Conservation (phyloP, 2,329 filamentous ascomycete genomes). For the Arthroderma sp. region DNA sequence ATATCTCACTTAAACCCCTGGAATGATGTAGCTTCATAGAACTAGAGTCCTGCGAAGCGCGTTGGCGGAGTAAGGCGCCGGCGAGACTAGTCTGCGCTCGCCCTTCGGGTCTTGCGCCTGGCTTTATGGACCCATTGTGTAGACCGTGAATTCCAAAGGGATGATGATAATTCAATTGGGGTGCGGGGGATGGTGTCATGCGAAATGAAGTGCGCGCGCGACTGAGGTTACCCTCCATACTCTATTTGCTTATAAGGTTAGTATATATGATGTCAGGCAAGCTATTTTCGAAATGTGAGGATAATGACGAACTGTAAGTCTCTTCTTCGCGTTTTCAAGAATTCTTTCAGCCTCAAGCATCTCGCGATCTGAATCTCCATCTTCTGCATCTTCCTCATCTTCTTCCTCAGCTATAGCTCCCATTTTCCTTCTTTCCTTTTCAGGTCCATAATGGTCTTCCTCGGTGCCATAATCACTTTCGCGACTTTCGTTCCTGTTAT, state of each 20-base stretch:
- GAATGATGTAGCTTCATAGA: conserved; percentile 43
- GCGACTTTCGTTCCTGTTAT: no score
- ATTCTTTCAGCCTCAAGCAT: conserved; percentile 80
- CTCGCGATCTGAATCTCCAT: conserved; percentile 58
- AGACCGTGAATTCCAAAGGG: conserved; percentile 21
- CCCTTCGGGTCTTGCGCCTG: conserved; percentile 28
- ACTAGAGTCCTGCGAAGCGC: conserved; percentile 20
- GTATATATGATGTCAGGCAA: background rate
- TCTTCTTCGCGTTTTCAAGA: conserved; percentile 79
- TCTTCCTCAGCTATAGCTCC: conserved; percentile 24
- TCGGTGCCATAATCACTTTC: no score
- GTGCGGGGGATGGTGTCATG: conserved; percentile 37
- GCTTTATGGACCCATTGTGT: conserved; percentile 29
- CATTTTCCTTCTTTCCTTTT: conserved; percentile 10
- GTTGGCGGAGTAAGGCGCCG: conserved; percentile 25
- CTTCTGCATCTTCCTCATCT: conserved; percentile 48
- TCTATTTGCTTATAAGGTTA: conserved; percentile 37
- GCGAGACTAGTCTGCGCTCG: conserved; percentile 12
- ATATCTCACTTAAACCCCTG: conserved; percentile 50
- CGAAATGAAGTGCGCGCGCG: conserved; percentile 60
- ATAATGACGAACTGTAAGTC: conserved; percentile 57
- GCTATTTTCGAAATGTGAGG: background rate
- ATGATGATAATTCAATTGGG: conserved; percentile 20
- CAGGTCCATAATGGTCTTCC: no score
- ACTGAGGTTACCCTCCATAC: conserved; percentile 83